Percentiles rank a stretch among this genome's conserved stretches.
Evolutionary conservation across 139 green algal genomes (phyloP).

Genomic region (Limnomonas spitsbergensis): DNA sequence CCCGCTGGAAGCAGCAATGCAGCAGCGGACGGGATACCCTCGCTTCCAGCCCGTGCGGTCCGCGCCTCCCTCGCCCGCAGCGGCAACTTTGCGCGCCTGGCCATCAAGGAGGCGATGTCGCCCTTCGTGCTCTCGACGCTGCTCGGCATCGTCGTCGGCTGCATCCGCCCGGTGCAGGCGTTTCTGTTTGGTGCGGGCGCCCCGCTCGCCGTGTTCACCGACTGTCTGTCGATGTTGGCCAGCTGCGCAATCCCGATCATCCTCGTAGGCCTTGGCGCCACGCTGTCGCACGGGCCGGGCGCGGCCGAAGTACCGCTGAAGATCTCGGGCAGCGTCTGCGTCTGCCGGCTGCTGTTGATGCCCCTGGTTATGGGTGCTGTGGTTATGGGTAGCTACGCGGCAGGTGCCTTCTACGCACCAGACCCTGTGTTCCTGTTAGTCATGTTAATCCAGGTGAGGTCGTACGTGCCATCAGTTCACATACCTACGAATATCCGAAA

Average conservation of each 20-base stretch:
- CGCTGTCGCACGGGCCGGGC: slow-evolving; percentile 48
- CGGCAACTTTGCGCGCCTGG: neutral
- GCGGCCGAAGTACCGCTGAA: slow-evolving; percentile 31
- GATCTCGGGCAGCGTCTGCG: slow-evolving; percentile 32
- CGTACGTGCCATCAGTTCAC: no score
- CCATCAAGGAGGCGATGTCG: slow-evolving; percentile 8
- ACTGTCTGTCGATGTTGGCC: slow-evolving; percentile 30
- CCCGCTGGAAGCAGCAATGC: no score
- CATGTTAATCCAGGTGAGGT: slow-evolving; percentile 18
- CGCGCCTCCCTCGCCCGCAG: no score
- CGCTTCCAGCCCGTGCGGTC: no score
- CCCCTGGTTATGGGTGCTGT: slow-evolving; percentile 40
- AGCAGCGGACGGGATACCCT: no score
- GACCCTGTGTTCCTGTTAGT: slow-evolving; percentile 57
- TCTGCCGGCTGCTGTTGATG: slow-evolving; percentile 42
- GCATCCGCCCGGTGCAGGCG: slow-evolving; percentile 28
- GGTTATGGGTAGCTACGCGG: slow-evolving; percentile 31
- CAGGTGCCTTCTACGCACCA: slow-evolving; percentile 36
- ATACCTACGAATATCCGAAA: no score
- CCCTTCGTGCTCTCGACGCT: slow-evolving; percentile 32
- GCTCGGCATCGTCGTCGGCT: slow-evolving; percentile 35
- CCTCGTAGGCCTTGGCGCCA: slow-evolving; percentile 61
- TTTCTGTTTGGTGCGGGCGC: slow-evolving; percentile 21
- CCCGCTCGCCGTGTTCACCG: neutral
- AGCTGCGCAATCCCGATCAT: slow-evolving; percentile 52